Percentiles rank a stretch among this genome's conserved stretches.
Evolutionary conservation across 2,329 filamentous ascomycete genomes (phyloP).

Genomic region (Lecanicillium sp.): DNA sequence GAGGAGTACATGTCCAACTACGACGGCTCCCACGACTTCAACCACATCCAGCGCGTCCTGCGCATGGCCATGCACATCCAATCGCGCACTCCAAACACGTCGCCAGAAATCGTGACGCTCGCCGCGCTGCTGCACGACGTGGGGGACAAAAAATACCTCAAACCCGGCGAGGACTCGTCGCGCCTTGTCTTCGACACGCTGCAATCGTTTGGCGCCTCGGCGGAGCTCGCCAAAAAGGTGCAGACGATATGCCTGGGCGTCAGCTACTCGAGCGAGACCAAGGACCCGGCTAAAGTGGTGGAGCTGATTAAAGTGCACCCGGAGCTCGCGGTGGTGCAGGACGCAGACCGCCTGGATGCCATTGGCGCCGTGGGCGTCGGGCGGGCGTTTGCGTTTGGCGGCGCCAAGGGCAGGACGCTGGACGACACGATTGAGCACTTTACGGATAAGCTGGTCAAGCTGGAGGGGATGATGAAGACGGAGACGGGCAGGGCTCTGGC

Average conservation of each 20-base stretch:
- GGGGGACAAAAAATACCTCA: constrained; percentile 75
- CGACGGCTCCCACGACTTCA: constrained; percentile 83
- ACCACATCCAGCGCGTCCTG: constrained; percentile 74
- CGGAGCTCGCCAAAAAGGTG: constrained; percentile 54
- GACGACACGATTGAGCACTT: constrained; percentile 66
- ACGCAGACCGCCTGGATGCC: constrained; percentile 87
- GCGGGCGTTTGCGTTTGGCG: constrained; percentile 57
- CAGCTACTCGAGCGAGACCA: constrained; percentile 67
- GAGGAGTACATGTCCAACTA: constrained; percentile 66
- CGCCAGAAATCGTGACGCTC: constrained; percentile 52
- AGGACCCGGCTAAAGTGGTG: constrained; percentile 52
- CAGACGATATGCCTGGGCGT: constrained; percentile 70
- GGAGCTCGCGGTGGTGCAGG: constrained; percentile 68
- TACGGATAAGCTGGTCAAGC: constrained; percentile 61
- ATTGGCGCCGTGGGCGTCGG: constrained; percentile 82
- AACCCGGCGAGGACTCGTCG: constrained; percentile 46
- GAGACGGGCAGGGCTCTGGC: constrained; percentile 45
- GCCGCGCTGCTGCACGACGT: constrained; percentile 79
- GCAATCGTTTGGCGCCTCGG: constrained; percentile 44
- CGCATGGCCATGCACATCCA: constrained; percentile 63
- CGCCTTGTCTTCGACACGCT: constrained; percentile 51
- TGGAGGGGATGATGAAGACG: constrained; percentile 61
- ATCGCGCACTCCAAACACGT: constrained; percentile 31
- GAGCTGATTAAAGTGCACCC: constrained; percentile 57
- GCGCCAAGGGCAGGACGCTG: constrained; percentile 53